Conservation (phyloP, 169 alveolate genomes). For the Plasmodium berghei region DNA sequence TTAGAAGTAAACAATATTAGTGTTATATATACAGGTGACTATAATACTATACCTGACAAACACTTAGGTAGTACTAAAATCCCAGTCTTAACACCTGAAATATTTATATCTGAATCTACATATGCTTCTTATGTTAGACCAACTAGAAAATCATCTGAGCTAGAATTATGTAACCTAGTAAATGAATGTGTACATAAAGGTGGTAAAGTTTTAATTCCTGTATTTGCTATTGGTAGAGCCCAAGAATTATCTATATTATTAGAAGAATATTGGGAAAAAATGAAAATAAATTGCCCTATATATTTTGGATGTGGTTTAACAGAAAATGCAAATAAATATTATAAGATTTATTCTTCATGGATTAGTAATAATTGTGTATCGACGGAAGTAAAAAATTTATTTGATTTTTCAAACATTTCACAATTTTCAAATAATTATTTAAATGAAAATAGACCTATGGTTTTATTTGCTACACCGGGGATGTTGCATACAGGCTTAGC, state of each 20-base stretch:
- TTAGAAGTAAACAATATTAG: slow-evolving; percentile 93
- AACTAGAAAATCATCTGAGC: slow-evolving; percentile 95
- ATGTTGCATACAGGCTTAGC: slow-evolving; percentile 99
- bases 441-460: slow-evolving; percentile 96
- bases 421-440: slow-evolving; percentile 92
- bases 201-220: slow-evolving; percentile 98
- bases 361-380: slow-evolving; percentile 92
- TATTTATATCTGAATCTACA: slow-evolving; percentile 96
- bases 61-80: slow-evolving; percentile 97
- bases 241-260: slow-evolving; percentile 97
- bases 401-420: slow-evolving; percentile 93
- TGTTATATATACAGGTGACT: slow-evolving; percentile 96
- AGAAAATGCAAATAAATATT: slow-evolving; percentile 97
- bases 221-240: slow-evolving; percentile 99
- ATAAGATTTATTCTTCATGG: slow-evolving; percentile 95
- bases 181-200: slow-evolving; percentile 88
- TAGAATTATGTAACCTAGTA: slow-evolving; percentile 94
- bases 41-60: slow-evolving; percentile 96
- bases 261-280: slow-evolving; percentile 97
- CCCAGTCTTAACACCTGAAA: slow-evolving; percentile 94
- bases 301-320: slow-evolving; percentile 98
- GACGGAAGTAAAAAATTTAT: slow-evolving; percentile 89
- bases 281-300: slow-evolving; percentile 93
- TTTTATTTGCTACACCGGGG: slow-evolving; percentile 99
- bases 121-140: slow-evolving; percentile 97